These are phyloP conservation scores for Salix udensis DNA, from an alignment of 345 rosid genomes.

Conservation along the genomic window DNA sequence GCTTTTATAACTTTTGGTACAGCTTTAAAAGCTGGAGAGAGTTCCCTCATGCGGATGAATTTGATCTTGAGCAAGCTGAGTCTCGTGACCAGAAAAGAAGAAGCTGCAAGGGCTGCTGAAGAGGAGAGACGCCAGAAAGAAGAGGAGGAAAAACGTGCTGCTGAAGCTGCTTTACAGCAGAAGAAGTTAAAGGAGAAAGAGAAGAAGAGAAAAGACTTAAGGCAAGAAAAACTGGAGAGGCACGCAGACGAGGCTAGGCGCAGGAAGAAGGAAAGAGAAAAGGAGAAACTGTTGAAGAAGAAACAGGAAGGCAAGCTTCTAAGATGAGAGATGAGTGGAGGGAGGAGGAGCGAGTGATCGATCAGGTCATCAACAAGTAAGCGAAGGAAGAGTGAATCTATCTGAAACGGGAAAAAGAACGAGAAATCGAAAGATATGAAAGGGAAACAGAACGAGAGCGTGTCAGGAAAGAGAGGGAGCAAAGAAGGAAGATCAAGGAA, in stretches of 20 bases:
- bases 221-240: too few relatives aligned
- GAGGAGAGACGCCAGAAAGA: constrained; percentile 74
- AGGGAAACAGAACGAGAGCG: constrained; percentile 90
- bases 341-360: too few relatives aligned
- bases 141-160: constrained; percentile 74
- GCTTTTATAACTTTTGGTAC: constrained; percentile 88
- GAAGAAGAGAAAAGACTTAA: too few relatives aligned
- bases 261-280: too few relatives aligned
- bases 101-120: constrained; percentile 73
- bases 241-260: too few relatives aligned
- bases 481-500: constrained; percentile 80
- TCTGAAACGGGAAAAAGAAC: constrained; percentile 73
- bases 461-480: constrained; percentile 87
- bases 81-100: constrained; percentile 94
- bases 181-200: constrained; percentile 86
- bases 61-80: constrained; percentile 91
- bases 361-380: too few relatives aligned
- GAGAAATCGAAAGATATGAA: constrained; percentile 80
- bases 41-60: constrained; percentile 94
- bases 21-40: constrained; percentile 96
- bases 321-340: too few relatives aligned
- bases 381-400: too few relatives aligned
- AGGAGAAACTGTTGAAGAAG: too few relatives aligned
- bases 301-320: too few relatives aligned
- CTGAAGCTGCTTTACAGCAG: constrained; percentile 76